Evolutionary conservation across 2,329 filamentous ascomycete species (phyloP).

Genomic region (Bipolaris gigantea): DNA sequence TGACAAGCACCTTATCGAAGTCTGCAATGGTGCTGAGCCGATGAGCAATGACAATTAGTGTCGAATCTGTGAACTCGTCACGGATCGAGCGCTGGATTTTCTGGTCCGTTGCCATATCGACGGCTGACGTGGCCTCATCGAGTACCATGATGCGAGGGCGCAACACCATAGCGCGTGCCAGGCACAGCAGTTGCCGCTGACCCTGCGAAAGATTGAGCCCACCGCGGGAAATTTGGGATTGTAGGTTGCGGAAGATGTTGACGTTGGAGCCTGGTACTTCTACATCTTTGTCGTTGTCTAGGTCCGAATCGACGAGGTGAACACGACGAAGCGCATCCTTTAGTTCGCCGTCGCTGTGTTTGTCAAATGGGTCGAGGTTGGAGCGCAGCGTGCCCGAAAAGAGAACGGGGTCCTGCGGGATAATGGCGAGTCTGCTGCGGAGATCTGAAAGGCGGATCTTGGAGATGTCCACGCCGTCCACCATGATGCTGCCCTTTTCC

Average conservation of each 20-base stretch:
- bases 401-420: slow-evolving; percentile 79
- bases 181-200: slow-evolving; percentile 90
- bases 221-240: background rate
- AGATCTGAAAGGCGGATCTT: slow-evolving; percentile 73
- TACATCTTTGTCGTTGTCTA: too few relatives aligned
- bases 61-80: slow-evolving; percentile 49
- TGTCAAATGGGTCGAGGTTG: slow-evolving; percentile 77
- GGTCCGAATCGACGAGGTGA: slow-evolving; percentile 50
- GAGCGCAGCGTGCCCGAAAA: slow-evolving; percentile 76
- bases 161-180: slow-evolving; percentile 84
- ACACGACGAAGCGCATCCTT: slow-evolving; percentile 76
- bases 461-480: slow-evolving; percentile 60
- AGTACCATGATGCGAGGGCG: slow-evolving; percentile 88
- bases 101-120: slow-evolving; percentile 81
- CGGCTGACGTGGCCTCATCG: slow-evolving; percentile 88
- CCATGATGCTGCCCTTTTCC: slow-evolving; percentile 48
- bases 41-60: slow-evolving; percentile 24
- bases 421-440: slow-evolving; percentile 74
- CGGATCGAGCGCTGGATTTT: slow-evolving; percentile 59
- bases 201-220: slow-evolving; percentile 81
- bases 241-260: slow-evolving; percentile 38
- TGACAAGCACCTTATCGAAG: slow-evolving; percentile 27
- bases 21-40: slow-evolving; percentile 24
- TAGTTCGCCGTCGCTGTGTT: slow-evolving; percentile 73
- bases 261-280: too few relatives aligned